Evolutionary conservation across 352 stramenopile genomes (phyloP), one percentile per base, ranked within the genome.

Genomic region (Pythium aphanidermatum): DNA sequence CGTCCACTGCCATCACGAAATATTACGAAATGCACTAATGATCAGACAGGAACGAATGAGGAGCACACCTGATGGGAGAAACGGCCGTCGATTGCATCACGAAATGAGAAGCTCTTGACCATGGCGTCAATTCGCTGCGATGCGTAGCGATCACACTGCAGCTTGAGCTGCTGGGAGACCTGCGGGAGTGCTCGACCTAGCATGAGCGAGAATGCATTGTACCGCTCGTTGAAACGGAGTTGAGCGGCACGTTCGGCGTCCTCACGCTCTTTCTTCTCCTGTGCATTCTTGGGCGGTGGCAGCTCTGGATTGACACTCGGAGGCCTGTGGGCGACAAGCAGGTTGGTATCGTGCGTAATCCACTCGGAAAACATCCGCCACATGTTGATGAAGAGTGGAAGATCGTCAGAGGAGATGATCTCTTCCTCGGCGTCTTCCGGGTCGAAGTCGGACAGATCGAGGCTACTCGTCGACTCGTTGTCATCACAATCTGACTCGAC

Each of bases 401-500:
- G 44, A 52, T 86, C 71, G 28, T 85, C 76, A 19, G 84, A 56
- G 37, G 68, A 80, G 29, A 90, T 65, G 27, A 83, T 53, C 50
- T 86, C 75, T 6, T 84, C 71, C 5, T 86, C 63, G 46, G 83
- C 70, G 12, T 89, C 71, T 5, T 87, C 74, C 3, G 85, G 66
- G 3, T 86, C 75, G 55, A 72, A 80, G 36, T 88, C 79, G 0
- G 75, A 82, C 16, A 82, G 62, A 12, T 66, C 71, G 19, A 79
- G 75, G 60, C 75, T 88, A 43, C 39, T 67, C 3, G 58, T 56
- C 0, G 75, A 85, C 9, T 53, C 73, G n/a, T 64, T 57, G 7
- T 60, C 51, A 20, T 78, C 66, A 5, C 38, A n/a, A 10, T 36
- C 23, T 35, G 26, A 25, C 13, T 17, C 32, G 6, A 17, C 7